A percentile compares a stretch with the other conserved stretches of the same genome.
These are phyloP conservation scores for Rhododendron vialii DNA, from an alignment of 148 eudicot genomes.

Conservation along the genomic window DNA sequence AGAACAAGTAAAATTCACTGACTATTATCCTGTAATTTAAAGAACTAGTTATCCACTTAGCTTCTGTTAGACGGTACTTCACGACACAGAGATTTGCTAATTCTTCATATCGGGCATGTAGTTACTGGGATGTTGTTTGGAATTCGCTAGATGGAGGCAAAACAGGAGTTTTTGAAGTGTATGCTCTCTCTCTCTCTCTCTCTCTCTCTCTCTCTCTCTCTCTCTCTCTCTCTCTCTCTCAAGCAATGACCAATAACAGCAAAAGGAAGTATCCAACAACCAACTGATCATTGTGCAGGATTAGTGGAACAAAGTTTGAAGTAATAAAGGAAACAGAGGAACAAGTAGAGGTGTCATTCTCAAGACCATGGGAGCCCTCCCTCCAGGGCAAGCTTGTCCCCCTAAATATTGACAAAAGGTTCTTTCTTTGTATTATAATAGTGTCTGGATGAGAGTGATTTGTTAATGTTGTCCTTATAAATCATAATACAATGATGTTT, in stretches of 20 bases:
- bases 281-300: conserved; percentile 36
- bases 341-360: conserved; percentile 79
- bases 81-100: not conserved
- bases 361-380: conserved; percentile 71
- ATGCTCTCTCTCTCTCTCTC: conserved; percentile 14
- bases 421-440: not conserved
- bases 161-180: conserved; percentile 64
- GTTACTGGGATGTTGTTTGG: conserved; percentile 82
- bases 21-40: not conserved
- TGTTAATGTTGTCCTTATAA: not conserved
- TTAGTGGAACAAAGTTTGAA: conserved; percentile 53
- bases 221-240: not conserved
- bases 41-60: not conserved
- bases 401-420: conserved; percentile 88
- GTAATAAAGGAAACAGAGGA: conserved; percentile 60
- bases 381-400: conserved; percentile 55
- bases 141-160: conserved; percentile 59
- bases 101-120: conserved; percentile 11
- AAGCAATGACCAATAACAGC: no score
- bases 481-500: not conserved
- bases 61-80: not conserved
- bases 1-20: not conserved
- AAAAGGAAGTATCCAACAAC: not conserved
- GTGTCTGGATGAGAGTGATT: not conserved
- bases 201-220: conserved; percentile 1